Percentiles rank a stretch among this genome's conserved stretches.
These are phyloP conservation scores for Gastroboletus turbinatus DNA, from an alignment of 1,284 basidiomycete species.

Conservation along the genomic window DNA sequence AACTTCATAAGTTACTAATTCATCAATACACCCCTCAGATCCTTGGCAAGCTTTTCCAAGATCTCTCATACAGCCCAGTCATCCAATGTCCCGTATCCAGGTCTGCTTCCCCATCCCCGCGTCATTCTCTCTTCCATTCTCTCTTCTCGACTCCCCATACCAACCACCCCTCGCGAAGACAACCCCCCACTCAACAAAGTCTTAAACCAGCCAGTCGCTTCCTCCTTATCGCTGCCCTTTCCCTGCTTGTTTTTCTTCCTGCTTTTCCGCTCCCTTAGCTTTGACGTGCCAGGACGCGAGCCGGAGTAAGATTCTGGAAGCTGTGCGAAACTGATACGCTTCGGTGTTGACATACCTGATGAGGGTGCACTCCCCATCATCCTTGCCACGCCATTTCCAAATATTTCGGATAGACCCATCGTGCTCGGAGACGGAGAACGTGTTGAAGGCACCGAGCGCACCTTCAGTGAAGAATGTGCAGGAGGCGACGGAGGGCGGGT, in stretches of 20 bases:
- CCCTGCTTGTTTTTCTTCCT: constrained; percentile 28
- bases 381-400: constrained; percentile 32
- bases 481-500: constrained; percentile 55
- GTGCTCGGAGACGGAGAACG: constrained; percentile 34
- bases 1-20: constrained; percentile 22
- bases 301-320: constrained; percentile 59
- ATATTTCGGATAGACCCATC: constrained; percentile 33
- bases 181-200: constrained; percentile 43
- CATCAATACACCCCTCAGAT: background rate
- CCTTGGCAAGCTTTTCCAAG: background rate
- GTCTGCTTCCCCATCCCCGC: constrained; percentile 46
- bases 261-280: constrained; percentile 27
- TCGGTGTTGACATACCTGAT: constrained; percentile 57
- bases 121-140: constrained; percentile 49
- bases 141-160: constrained; percentile 41
- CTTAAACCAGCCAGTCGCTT: constrained; percentile 48
- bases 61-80: constrained; percentile 53
- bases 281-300: constrained; percentile 25
- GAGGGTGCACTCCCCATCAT: constrained; percentile 26
- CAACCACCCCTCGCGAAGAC: constrained; percentile 24
- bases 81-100: constrained; percentile 49
- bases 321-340: constrained; percentile 73
- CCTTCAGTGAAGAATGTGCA: constrained; percentile 52
- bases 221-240: constrained; percentile 26
- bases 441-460: constrained; percentile 31